These are phyloP conservation scores for Suillus tomentosus DNA, from an alignment of 768 basidiomycete species.

Conservation along the genomic window DNA sequence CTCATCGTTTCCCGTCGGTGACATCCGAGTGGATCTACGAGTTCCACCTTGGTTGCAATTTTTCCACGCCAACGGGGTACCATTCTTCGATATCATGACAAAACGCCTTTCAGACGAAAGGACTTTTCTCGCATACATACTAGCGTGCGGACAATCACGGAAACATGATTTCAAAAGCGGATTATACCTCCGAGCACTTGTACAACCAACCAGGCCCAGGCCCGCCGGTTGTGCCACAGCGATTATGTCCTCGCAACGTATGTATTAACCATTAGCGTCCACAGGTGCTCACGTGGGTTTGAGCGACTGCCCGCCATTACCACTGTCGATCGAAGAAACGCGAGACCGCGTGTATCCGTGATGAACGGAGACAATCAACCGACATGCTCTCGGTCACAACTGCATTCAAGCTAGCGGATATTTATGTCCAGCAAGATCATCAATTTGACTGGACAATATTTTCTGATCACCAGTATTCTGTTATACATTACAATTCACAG, in stretches of 20 bases:
- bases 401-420: slow-evolving; percentile 4
- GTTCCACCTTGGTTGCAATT: not conserved
- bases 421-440: not conserved
- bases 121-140: not conserved
- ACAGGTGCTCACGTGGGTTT: not conserved
- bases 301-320: not conserved
- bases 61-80: not conserved
- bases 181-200: not conserved
- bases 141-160: not conserved
- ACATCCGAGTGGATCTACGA: not conserved
- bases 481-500: not conserved
- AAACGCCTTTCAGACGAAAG: not conserved
- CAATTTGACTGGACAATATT: too few relatives aligned
- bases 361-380: too few relatives aligned
- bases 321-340: too few relatives aligned
- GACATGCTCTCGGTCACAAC: too few relatives aligned
- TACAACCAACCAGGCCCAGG: not conserved
- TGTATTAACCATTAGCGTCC: not conserved
- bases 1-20: not conserved
- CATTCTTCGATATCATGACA: not conserved
- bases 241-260: not conserved
- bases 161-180: not conserved
- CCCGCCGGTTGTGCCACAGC: not conserved
- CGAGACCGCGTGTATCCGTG: not conserved
- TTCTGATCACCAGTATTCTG: not conserved